Conservation (phyloP, 2,329 filamentous ascomycete genomes). For the Hysterium pulicare region DNA sequence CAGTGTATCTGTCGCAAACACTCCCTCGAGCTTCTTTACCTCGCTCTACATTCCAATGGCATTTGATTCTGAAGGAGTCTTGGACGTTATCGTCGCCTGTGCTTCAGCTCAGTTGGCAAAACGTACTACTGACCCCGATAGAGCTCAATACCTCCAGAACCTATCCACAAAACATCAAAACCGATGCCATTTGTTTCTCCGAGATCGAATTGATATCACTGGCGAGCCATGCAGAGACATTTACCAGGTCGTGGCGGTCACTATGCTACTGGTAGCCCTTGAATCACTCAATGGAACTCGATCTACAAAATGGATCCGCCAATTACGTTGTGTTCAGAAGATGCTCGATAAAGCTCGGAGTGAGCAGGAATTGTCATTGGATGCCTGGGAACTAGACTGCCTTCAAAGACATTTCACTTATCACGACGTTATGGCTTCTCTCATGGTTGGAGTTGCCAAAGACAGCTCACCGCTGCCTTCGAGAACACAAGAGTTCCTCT, state of each 20-base stretch:
- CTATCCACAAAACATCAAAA: slow-evolving; percentile 30
- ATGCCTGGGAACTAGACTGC: slow-evolving; percentile 27
- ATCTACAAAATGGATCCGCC: slow-evolving; percentile 33
- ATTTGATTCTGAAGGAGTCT: slow-evolving; percentile 31
- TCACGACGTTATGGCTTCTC: slow-evolving; percentile 33
- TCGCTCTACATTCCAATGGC: slow-evolving; percentile 36
- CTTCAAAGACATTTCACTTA: slow-evolving; percentile 36
- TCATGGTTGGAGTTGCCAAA: slow-evolving; percentile 29
- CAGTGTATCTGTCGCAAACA: slow-evolving; percentile 34
- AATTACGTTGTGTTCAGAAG: slow-evolving; percentile 29
- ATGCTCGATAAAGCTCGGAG: slow-evolving; percentile 24
- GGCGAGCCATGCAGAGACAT: slow-evolving; percentile 22
- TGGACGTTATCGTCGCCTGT: slow-evolving; percentile 34
- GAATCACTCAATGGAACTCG: slow-evolving; percentile 35
- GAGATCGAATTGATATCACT: slow-evolving; percentile 24
- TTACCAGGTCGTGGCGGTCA: slow-evolving; percentile 33
- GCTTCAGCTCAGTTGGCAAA: slow-evolving; percentile 33
- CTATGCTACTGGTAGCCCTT: slow-evolving; percentile 31
- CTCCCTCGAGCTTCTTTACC: slow-evolving; percentile 34
- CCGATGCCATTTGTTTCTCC: slow-evolving; percentile 31
- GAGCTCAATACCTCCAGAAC: slow-evolving; percentile 25
- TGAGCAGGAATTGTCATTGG: too few relatives aligned
- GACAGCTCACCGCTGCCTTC: too few relatives aligned
- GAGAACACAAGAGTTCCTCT: too few relatives aligned
- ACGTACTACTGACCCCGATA: slow-evolving; percentile 22